Conservation (phyloP, 768 basidiomycete genomes). For the Pulveroboletus ravenelii region DNA sequence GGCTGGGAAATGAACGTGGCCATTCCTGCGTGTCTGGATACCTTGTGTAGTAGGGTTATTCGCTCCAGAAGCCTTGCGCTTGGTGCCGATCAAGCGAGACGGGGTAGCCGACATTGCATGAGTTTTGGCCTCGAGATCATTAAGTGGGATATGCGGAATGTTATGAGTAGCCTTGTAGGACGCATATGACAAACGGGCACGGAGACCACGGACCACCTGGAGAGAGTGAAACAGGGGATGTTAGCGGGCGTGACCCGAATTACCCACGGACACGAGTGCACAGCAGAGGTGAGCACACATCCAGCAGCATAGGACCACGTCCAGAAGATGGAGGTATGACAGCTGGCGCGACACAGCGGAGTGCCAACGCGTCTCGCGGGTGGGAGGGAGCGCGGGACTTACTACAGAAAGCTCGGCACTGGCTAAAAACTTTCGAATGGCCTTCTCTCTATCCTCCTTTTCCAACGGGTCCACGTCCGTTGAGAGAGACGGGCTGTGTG, state of each 20-base stretch:
- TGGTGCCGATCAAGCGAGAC: constrained; percentile 53
- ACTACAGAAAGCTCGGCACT: constrained; percentile 80
- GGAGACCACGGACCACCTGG: constrained; percentile 77
- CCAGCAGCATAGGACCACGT: constrained; percentile 2
- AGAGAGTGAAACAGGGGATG: constrained; percentile 28
- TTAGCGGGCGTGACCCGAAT: constrained; percentile 17
- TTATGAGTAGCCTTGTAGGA: constrained; percentile 81
- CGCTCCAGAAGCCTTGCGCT: constrained; percentile 44
- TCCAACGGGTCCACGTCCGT: constrained; percentile 42
- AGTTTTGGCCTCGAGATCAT: constrained; percentile 66
- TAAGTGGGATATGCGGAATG: constrained; percentile 57
- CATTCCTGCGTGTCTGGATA: constrained; percentile 34
- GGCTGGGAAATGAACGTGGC: constrained; percentile 41
- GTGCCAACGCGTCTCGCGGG: constrained; percentile 46
- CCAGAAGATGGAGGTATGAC: constrained; percentile 1
- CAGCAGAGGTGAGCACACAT: not conserved
- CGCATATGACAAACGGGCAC: constrained; percentile 77
- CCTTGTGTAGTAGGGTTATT: constrained; percentile 48
- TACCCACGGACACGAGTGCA: constrained; percentile 7
- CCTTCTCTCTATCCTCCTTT: constrained; percentile 58
- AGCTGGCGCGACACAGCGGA: constrained; percentile 21
- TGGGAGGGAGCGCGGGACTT: constrained; percentile 36
- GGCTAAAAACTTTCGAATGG: constrained; percentile 71
- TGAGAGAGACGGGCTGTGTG: constrained; percentile 36
- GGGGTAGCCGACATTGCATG: constrained; percentile 40